Evolutionary conservation across 768 basidiomycete species (phyloP).

Genomic region (Tubosaeta brunneosetosa): DNA sequence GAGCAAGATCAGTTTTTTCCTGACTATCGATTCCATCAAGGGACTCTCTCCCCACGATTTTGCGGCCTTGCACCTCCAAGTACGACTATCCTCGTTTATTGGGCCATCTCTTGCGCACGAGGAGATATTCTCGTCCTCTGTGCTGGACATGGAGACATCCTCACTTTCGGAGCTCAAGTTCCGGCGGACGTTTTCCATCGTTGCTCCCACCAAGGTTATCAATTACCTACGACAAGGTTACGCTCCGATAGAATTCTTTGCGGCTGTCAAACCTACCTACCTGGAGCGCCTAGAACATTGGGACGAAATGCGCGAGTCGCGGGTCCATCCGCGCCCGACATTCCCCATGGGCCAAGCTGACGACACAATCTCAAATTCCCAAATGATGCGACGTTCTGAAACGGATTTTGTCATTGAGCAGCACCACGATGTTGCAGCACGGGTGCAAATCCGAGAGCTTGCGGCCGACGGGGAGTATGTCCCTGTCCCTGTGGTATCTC

Average conservation of each 20-base stretch:
- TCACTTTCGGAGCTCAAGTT: slow-evolving; percentile 80
- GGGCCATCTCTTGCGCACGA: slow-evolving; percentile 67
- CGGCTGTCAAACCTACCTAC: slow-evolving; percentile 74
- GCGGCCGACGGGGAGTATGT: slow-evolving; percentile 78
- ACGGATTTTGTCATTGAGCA: slow-evolving; percentile 87
- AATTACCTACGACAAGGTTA: slow-evolving; percentile 70
- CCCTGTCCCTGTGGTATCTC: slow-evolving; percentile 78
- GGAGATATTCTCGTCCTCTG: slow-evolving; percentile 74
- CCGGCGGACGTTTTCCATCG: slow-evolving; percentile 75
- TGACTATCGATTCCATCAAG: slow-evolving; percentile 83
- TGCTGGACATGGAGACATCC: slow-evolving; percentile 67
- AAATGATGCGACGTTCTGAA: slow-evolving; percentile 89
- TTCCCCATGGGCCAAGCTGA: slow-evolving; percentile 31
- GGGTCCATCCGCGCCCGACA: slow-evolving; percentile 38
- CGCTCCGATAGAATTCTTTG: slow-evolving; percentile 89
- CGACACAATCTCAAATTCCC: slow-evolving; percentile 39
- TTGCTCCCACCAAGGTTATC: slow-evolving; percentile 68
- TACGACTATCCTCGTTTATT: slow-evolving; percentile 82
- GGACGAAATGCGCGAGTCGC: slow-evolving; percentile 89
- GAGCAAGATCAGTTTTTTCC: slow-evolving; percentile 77
- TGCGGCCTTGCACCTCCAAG: slow-evolving; percentile 78
- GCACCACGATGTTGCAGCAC: slow-evolving; percentile 85
- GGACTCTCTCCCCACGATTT: slow-evolving; percentile 92
- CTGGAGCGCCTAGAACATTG: slow-evolving; percentile 86
- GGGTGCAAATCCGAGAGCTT: slow-evolving; percentile 83